Evolutionary conservation across 2,329 filamentous ascomycete species (phyloP).

Genomic region (Monilinia fructicola): DNA sequence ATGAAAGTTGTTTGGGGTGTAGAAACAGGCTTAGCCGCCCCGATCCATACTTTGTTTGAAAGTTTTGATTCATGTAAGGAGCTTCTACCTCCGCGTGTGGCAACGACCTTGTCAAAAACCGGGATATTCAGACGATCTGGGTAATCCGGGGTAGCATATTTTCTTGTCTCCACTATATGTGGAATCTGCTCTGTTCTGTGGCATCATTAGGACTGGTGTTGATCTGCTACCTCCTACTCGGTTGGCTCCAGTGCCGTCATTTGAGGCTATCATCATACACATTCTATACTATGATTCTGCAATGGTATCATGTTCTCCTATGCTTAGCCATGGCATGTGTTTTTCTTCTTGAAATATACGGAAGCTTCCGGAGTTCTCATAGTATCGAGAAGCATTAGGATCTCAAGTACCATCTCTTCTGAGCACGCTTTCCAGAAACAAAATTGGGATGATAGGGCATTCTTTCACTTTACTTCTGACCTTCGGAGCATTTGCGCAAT

Average conservation of each 20-base stretch:
- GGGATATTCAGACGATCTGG: neutral
- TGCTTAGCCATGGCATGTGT: neutral
- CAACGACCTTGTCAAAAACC: neutral
- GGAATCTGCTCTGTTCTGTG: neutral
- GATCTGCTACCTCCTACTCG: neutral
- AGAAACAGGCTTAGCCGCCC: neutral
- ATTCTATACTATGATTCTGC: neutral
- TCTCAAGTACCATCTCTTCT: neutral
- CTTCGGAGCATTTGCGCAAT: neutral
- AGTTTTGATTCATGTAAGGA: neutral
- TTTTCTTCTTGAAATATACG: neutral
- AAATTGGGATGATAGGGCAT: neutral
- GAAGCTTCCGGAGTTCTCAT: fast-evolving
- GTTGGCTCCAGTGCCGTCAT: too few relatives aligned
- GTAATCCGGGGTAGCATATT: neutral
- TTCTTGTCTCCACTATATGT: neutral
- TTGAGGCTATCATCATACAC: too few relatives aligned
- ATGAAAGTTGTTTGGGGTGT: too few relatives aligned
- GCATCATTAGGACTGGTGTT: too few relatives aligned
- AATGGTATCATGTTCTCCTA: neutral
- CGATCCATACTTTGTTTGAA: neutral
- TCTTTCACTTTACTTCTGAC: neutral
- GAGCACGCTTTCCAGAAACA: neutral
- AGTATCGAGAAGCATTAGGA: neutral
- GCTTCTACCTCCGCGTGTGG: neutral